Conservation (phyloP, 352 stramenopile genomes). For the Pythium aquatile region DNA sequence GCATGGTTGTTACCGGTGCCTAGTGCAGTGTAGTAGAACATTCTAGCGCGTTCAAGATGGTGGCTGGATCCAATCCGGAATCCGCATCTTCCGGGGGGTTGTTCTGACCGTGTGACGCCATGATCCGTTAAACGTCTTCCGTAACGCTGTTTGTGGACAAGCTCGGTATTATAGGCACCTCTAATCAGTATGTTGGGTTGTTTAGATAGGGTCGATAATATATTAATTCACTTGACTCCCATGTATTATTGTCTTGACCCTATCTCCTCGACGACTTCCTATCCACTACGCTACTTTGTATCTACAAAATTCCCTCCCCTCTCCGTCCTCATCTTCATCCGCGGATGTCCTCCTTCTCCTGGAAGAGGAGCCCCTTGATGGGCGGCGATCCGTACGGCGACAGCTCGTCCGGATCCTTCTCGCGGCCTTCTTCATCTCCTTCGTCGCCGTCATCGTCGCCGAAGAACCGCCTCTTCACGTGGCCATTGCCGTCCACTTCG, state of each 20-base stretch:
- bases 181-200: background rate
- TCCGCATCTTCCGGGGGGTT: background rate
- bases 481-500: constrained; percentile 21
- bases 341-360: constrained; percentile 18
- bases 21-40: background rate
- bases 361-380: constrained; percentile 14
- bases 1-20: background rate
- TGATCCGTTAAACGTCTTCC: no score
- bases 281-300: background rate
- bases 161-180: background rate
- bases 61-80: background rate
- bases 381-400: constrained; percentile 26
- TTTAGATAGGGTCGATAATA: no score
- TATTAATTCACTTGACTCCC: background rate
- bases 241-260: background rate
- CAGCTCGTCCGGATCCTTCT: constrained; percentile 16
- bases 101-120: background rate
- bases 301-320: constrained; percentile 11
- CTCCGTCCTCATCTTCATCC: constrained; percentile 6
- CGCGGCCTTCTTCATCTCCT: background rate
- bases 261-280: background rate
- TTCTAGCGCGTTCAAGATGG: background rate
- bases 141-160: background rate
- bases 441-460: constrained; percentile 11
- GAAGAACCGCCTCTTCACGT: constrained; percentile 20